A percentile compares a stretch with the other conserved stretches of the same genome.
These are phyloP conservation scores for Colletotrichum sp. DNA, from an alignment of 2,329 filamentous ascomycete genomes.

Conservation along the genomic window DNA sequence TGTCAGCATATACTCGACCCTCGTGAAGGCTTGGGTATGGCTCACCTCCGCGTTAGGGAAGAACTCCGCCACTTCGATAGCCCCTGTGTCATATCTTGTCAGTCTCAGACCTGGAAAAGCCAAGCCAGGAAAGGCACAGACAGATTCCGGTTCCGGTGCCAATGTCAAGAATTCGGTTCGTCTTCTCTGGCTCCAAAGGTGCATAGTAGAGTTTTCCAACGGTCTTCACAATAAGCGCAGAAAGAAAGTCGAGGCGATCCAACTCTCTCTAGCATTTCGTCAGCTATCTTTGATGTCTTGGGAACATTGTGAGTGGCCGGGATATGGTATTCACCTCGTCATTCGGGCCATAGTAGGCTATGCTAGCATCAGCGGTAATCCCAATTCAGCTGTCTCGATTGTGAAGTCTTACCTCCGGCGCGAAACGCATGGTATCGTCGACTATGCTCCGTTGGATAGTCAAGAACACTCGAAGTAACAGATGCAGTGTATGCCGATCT, in stretches of 20 bases:
- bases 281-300: neutral
- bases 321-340: constrained; percentile 27
- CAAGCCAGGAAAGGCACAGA: constrained; percentile 35
- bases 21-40: neutral
- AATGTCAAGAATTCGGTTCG: constrained; percentile 55
- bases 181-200: neutral
- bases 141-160: constrained; percentile 65
- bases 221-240: neutral
- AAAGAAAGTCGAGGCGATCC: neutral
- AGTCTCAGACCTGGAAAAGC: neutral
- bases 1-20: neutral
- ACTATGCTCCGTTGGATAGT: constrained; percentile 10
- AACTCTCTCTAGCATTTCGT: neutral
- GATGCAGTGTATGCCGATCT: neutral
- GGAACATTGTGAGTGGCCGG: neutral
- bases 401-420: neutral
- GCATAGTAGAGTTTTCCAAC: neutral
- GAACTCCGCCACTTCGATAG: neutral
- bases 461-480: neutral
- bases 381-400: neutral
- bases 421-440: constrained; percentile 12
- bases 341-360: constrained; percentile 36
- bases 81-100: neutral
- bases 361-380: neutral
- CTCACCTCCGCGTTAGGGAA: neutral